A percentile compares a stretch with the other conserved stretches of the same genome.
These are phyloP conservation scores for Globisporangium lucens DNA, from an alignment of 352 stramenopile genomes.

Conservation along the genomic window DNA sequence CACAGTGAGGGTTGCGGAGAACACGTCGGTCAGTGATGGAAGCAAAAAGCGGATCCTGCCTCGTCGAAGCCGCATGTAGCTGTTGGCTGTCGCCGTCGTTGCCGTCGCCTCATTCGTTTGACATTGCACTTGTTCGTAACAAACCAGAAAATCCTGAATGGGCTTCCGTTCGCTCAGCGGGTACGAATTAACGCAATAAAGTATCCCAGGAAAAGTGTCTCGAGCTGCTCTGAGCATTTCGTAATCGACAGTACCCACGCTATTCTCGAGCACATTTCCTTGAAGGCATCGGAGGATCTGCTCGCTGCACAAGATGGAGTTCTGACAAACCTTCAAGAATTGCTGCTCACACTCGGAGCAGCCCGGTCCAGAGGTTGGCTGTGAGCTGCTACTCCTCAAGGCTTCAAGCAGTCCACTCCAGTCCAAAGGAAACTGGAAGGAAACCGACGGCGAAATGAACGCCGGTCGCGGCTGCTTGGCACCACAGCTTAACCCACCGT, in stretches of 20 bases:
- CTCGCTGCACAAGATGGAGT: not conserved
- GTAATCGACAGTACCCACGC: not conserved
- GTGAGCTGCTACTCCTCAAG: not conserved
- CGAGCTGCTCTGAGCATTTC: not conserved
- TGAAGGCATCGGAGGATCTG: constrained; percentile 8
- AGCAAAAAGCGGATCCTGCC: constrained; percentile 1
- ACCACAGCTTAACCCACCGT: not conserved
- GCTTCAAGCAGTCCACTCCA: constrained; percentile 7
- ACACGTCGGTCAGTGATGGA: not conserved
- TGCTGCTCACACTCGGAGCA: constrained; percentile 10
- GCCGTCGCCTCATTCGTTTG: not conserved
- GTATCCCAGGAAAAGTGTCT: constrained; percentile 2
- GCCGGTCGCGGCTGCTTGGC: constrained; percentile 2
- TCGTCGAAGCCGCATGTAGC: constrained; percentile 14
- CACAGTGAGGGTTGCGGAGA: not conserved
- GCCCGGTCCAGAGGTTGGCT: not conserved
- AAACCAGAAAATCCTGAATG: constrained; percentile 12
- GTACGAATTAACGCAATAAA: not conserved
- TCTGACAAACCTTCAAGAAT: constrained; percentile 6
- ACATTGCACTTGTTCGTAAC: constrained; percentile 16
- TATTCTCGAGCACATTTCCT: not conserved
- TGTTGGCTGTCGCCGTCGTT: not conserved
- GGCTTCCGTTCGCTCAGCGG: not conserved
- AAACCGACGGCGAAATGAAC: not conserved
- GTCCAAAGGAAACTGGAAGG: not conserved